Conservation (phyloP, 2,329 filamentous ascomycete species). For the Neofusicoccum ribis region DNA sequence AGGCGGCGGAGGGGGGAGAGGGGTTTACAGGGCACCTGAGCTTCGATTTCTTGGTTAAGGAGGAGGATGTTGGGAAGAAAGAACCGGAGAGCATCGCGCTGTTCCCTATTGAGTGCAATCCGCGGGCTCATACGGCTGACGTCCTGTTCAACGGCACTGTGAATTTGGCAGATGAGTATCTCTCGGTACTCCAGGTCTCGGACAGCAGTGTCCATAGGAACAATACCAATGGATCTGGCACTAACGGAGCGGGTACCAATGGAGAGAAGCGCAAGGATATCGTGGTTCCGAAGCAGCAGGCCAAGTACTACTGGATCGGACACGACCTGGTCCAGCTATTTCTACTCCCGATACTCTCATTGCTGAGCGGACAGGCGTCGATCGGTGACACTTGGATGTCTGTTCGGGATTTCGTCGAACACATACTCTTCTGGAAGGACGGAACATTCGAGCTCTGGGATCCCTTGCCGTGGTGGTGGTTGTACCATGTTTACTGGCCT, state of each 20-base stretch:
- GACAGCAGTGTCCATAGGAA: conserved; percentile 26
- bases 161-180: conserved; percentile 54
- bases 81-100: conserved; percentile 41
- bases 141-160: conserved; percentile 55
- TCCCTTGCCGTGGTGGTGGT: conserved; percentile 52
- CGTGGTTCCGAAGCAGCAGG: conserved; percentile 25
- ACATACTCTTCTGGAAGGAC: conserved; percentile 51
- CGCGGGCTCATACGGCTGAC: conserved; percentile 67
- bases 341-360: conserved; percentile 32
- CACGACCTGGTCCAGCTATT: conserved; percentile 63
- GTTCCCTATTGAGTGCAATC: conserved; percentile 72
- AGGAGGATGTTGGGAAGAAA: conserved; percentile 38
- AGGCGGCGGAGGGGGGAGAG: conserved; percentile 52
- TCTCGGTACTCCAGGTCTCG: conserved; percentile 45
- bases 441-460: conserved; percentile 52
- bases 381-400: conserved; percentile 21
- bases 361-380: conserved; percentile 9
- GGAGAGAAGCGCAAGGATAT: conserved; percentile 21
- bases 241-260: conserved; percentile 15
- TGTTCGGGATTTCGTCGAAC: conserved; percentile 36
- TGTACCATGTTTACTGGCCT: conserved; percentile 58
- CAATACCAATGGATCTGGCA: neutral
- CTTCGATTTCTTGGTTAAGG: conserved; percentile 68
- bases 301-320: conserved; percentile 63
- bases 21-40: conserved; percentile 69